Conservation (phyloP, 2,329 filamentous ascomycete species). For the Penicillium sp. region DNA sequence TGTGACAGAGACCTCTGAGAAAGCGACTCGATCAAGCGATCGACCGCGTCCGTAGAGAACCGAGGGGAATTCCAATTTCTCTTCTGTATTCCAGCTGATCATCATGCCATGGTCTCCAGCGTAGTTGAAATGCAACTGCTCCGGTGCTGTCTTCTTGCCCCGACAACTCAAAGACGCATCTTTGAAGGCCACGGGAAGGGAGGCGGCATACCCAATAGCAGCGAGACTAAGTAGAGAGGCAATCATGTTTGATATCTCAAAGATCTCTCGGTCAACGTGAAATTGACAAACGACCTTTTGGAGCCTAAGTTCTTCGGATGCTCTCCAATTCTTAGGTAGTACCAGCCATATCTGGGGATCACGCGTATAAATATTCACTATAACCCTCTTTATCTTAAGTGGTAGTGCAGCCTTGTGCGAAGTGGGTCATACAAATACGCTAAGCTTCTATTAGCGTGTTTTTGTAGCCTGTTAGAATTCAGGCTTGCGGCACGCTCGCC, state of each 20-base stretch:
- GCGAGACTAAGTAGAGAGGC: background rate
- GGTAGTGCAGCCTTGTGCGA: background rate
- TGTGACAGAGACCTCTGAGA: constrained; percentile 12
- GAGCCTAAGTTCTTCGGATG: no score
- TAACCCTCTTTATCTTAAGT: background rate
- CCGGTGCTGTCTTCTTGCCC: background rate
- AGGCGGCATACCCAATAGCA: background rate
- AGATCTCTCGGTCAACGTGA: background rate
- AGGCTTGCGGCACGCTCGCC: background rate
- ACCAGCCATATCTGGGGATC: background rate
- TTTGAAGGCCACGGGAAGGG: background rate
- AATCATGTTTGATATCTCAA: background rate
- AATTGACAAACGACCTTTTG: background rate
- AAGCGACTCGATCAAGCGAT: constrained; percentile 20
- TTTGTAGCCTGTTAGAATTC: background rate
- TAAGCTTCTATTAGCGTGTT: background rate
- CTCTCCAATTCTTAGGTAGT: background rate
- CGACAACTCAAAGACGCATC: background rate
- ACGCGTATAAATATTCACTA: background rate
- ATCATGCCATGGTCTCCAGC: constrained; percentile 17
- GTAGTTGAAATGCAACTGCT: constrained; percentile 19
- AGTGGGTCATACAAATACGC: background rate
- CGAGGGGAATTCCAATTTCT: constrained; percentile 25
- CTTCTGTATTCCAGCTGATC: constrained; percentile 36
- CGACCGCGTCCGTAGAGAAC: constrained; percentile 30